These are phyloP conservation scores for Eutrema salsugineum DNA, from an alignment of 441 rosid species.

Conservation along the genomic window DNA sequence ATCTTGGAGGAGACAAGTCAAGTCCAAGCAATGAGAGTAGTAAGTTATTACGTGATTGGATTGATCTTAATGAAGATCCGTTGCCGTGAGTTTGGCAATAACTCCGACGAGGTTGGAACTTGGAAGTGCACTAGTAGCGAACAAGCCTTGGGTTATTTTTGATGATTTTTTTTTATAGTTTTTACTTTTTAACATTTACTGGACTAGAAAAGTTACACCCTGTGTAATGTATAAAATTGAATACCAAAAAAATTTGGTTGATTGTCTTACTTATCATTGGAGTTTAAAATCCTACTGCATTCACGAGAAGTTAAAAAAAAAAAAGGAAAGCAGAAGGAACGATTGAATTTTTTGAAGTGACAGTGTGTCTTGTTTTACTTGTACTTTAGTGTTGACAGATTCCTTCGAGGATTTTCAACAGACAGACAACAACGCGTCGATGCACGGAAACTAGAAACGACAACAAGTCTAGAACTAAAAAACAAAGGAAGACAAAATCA, in stretches of 20 bases:
- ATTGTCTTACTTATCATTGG: background rate
- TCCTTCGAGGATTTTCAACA: background rate
- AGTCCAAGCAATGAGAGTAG: conserved; percentile 24
- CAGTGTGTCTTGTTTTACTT: background rate
- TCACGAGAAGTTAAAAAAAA: no score
- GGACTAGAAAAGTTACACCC: no score
- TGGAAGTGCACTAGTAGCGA: conserved; percentile 35
- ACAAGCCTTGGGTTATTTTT: no score
- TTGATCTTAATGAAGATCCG: conserved; percentile 49
- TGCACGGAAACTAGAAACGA: background rate
- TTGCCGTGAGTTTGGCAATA: conserved; percentile 19
- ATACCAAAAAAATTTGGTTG: background rate
- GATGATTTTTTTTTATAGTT: background rate
- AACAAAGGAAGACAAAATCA: background rate
- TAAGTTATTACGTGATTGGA: background rate
- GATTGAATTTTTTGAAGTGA: background rate
- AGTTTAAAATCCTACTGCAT: background rate
- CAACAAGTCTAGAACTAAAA: conserved; percentile 14
- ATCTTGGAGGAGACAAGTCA: background rate
- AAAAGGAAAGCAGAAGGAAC: background rate
- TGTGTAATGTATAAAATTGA: background rate
- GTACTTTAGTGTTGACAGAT: background rate
- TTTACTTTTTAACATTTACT: background rate
- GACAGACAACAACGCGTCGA: background rate
- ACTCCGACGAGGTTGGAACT: conserved; percentile 51